phyloP scores from a whole-genome alignment of 1,284 basidiomycete species.

The Abortiporus biennis region DNA sequence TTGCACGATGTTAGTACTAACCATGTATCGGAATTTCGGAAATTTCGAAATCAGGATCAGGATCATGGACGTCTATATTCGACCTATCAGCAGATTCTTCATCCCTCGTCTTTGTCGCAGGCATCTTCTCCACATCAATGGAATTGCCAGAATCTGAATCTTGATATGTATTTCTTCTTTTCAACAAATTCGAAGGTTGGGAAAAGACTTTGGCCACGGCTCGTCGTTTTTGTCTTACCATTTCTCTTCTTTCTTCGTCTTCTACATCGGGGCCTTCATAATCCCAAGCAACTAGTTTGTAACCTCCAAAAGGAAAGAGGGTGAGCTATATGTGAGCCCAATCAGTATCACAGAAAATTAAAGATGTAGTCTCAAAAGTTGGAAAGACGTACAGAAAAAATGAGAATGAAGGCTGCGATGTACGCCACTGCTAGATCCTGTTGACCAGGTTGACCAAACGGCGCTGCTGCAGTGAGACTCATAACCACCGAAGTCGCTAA shows the following conservation, averaged over 20 bases:
- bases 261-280: slow-evolving; percentile 58
- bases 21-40: too few species aligned
- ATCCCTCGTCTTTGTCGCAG: too few species aligned
- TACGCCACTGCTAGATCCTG: slow-evolving; percentile 62
- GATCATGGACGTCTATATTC: too few species aligned
- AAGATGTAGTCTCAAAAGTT: neutral
- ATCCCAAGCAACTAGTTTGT: slow-evolving; percentile 48
- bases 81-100: too few species aligned
- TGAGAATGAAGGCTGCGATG: slow-evolving; percentile 38
- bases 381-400: slow-evolving; percentile 33
- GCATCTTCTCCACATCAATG: too few species aligned
- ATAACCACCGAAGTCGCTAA: slow-evolving; percentile 60
- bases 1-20: too few species aligned
- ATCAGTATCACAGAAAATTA: slow-evolving; percentile 3
- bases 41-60: too few species aligned
- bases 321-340: slow-evolving; percentile 38
- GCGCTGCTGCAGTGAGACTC: slow-evolving; percentile 44
- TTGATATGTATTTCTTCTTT: too few species aligned
- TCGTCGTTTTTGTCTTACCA: slow-evolving; percentile 18
- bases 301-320: slow-evolving; percentile 55
- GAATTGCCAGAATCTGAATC: too few species aligned
- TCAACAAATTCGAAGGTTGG: too few species aligned
- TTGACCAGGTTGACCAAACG: slow-evolving; percentile 46
- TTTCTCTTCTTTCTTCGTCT: slow-evolving; percentile 43
- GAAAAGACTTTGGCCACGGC: too few species aligned